A percentile compares a stretch with the other conserved stretches of the same genome.
Evolutionary conservation across 2,329 filamentous ascomycete genomes (phyloP).

Genomic region (Dactylonectria macrodidyma): DNA sequence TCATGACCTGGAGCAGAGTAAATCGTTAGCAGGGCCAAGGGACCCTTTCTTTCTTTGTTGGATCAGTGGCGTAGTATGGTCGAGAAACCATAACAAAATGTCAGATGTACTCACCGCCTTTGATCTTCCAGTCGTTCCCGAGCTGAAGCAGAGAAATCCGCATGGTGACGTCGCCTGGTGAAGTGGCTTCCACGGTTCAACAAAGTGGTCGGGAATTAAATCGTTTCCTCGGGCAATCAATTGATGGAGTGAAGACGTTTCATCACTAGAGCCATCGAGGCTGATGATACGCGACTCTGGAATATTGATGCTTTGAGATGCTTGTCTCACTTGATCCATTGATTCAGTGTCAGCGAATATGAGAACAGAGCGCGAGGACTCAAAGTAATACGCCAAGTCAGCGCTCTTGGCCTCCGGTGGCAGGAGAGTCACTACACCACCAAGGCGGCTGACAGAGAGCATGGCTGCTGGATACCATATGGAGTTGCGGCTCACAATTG

Average conservation of each 20-base stretch:
- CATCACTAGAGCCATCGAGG: too few relatives aligned
- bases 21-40: too few relatives aligned
- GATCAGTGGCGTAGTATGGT: neutral
- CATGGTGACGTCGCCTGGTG: neutral
- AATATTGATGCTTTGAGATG: too few relatives aligned
- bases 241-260: too few relatives aligned
- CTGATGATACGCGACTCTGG: too few relatives aligned
- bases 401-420: conserved; percentile 8
- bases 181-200: neutral
- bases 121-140: conserved; percentile 8
- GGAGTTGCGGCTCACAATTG: conserved; percentile 8
- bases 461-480: conserved; percentile 21
- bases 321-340: neutral
- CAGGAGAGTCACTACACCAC: conserved; percentile 9
- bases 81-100: too few relatives aligned
- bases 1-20: too few relatives aligned
- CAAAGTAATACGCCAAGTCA: conserved; percentile 7
- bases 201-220: neutral
- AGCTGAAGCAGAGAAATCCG: conserved; percentile 4
- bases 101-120: neutral
- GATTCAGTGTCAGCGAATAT: conserved; percentile 4
- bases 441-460: conserved; percentile 7
- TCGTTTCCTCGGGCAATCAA: too few relatives aligned
- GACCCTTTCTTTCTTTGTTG: too few relatives aligned
- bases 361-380: neutral